Conservation (phyloP, 108 stramenopile genomes). For the Seminavis robusta region DNA sequence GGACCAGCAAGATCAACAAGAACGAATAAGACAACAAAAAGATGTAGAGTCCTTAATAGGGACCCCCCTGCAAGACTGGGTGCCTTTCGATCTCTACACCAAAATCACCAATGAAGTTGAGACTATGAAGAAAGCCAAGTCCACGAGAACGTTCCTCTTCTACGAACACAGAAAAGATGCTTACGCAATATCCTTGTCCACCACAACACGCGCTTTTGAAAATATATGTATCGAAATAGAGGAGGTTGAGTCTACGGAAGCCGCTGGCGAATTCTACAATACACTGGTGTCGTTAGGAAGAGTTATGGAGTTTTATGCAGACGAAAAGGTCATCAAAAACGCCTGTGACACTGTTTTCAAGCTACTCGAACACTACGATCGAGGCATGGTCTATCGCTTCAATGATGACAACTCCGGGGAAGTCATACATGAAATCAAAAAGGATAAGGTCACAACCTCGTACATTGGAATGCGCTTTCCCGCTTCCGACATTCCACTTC, state of each 20-base stretch:
- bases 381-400: constrained; percentile 27
- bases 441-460: background rate
- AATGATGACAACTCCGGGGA: constrained; percentile 23
- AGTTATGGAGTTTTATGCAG: constrained; percentile 13
- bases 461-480: constrained; percentile 24
- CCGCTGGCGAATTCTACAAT: no score
- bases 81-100: background rate
- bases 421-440: constrained; percentile 25
- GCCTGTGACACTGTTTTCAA: constrained; percentile 22
- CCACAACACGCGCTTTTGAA: background rate
- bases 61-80: constrained; percentile 5
- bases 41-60: no score
- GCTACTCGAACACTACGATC: constrained; percentile 9
- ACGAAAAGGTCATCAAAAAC: constrained; percentile 4
- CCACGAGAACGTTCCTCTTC: constrained; percentile 4
- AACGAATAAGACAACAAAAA: no score
- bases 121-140: background rate
- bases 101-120: background rate
- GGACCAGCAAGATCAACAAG: no score
- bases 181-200: constrained; percentile 9
- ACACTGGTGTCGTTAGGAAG: constrained; percentile 1
- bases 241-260: background rate
- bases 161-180: background rate
- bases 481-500: constrained; percentile 12
- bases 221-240: constrained; percentile 9